Percentiles rank a stretch among this genome's conserved stretches.
Conservation (phyloP, 768 basidiomycete genomes). For the Kwoniella mangroviensis region DNA sequence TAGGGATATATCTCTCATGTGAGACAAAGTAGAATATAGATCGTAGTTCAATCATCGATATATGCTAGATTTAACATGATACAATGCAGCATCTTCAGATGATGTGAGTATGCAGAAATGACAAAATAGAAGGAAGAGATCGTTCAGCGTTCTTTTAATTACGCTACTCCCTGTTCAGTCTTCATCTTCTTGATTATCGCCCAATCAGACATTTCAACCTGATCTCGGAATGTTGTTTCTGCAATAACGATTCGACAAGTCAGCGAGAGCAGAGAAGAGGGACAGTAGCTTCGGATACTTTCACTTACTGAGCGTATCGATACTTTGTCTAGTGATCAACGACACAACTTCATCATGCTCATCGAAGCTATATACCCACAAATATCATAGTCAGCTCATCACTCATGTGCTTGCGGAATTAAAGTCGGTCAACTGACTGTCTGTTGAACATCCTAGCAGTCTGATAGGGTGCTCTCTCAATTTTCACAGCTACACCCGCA, state of each 20-base stretch:
- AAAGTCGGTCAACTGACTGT: conserved; percentile 63
- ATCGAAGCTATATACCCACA: conserved; percentile 50
- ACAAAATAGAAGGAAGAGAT: background rate
- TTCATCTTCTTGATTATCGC: conserved; percentile 72
- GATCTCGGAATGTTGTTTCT: conserved; percentile 81
- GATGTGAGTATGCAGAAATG: background rate
- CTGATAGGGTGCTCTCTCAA: conserved; percentile 95
- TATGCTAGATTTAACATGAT: background rate
- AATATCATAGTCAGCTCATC: background rate
- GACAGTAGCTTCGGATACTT: background rate
- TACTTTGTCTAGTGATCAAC: conserved; percentile 86
- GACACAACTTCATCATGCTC: conserved; percentile 94
- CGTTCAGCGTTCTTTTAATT: background rate
- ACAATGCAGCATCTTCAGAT: background rate
- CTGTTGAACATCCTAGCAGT: conserved; percentile 93
- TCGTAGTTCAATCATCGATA: too few relatives aligned
- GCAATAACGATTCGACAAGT: conserved; percentile 17
- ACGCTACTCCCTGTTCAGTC: conserved; percentile 48
- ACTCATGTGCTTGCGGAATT: background rate
- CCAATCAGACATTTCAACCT: conserved; percentile 92
- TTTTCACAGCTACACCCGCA: conserved; percentile 96
- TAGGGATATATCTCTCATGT: too few relatives aligned
- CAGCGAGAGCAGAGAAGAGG: conserved; percentile 10
- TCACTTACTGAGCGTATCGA: conserved; percentile 85
- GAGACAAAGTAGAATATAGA: too few relatives aligned